Conservation (phyloP, 164 flowering plant genomes). For the Aristolochia californica region DNA sequence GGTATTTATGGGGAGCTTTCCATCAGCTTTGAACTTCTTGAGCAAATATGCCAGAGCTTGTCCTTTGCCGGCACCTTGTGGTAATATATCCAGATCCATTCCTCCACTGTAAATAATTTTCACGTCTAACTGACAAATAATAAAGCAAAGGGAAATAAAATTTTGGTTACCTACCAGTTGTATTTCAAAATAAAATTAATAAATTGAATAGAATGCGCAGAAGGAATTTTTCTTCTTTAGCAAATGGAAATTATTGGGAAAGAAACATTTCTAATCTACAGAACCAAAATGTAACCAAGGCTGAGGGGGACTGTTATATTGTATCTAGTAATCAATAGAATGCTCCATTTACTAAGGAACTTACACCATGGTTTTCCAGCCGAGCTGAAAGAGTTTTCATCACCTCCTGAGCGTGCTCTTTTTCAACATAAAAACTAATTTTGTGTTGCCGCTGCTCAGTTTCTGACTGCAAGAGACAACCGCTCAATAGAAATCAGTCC, state of each 20-base stretch:
- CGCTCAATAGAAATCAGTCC: slow-evolving; percentile 1
- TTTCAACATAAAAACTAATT: slow-evolving; percentile 72
- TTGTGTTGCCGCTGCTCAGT: slow-evolving; percentile 91
- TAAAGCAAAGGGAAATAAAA: not conserved
- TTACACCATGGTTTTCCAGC: slow-evolving; percentile 74
- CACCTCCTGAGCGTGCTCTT: slow-evolving; percentile 62
- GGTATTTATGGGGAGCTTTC: slow-evolving; percentile 46
- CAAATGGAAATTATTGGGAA: not conserved
- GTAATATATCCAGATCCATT: slow-evolving; percentile 59
- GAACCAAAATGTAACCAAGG: not conserved
- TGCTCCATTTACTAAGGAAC: slow-evolving; percentile 8
- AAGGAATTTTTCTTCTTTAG: not conserved
- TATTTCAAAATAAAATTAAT: no score
- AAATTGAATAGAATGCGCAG: no score
- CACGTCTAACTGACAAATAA: slow-evolving; percentile 50
- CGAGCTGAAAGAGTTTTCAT: slow-evolving; percentile 44
- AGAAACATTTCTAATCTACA: not conserved
- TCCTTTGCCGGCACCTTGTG: slow-evolving; percentile 88
- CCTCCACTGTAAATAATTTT: slow-evolving; percentile 87
- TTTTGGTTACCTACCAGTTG: no score
- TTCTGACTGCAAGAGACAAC: slow-evolving; percentile 47
- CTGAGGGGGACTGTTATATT: not conserved
- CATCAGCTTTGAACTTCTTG: slow-evolving; percentile 44
- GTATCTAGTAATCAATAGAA: not conserved
- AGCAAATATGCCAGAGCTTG: slow-evolving; percentile 82